Conservation (phyloP, 1,284 basidiomycete species). For the Puccinia polysora region DNA sequence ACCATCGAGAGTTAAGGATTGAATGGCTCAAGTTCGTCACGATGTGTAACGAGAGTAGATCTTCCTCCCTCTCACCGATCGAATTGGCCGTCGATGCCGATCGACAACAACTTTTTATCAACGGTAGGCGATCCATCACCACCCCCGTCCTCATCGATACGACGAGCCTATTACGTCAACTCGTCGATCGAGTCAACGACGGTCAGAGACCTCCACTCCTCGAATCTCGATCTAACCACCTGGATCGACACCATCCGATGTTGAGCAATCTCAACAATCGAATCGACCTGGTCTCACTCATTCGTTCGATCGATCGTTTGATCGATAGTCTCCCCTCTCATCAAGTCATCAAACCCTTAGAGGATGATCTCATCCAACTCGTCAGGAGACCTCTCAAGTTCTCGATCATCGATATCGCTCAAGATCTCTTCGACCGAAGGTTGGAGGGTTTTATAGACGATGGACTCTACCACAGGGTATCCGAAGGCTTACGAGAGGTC, state of each 20-base stretch:
- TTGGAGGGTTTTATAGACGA: slow-evolving; percentile 31
- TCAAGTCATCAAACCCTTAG: slow-evolving; percentile 22
- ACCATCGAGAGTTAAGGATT: slow-evolving; percentile 50
- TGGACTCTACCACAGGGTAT: background rate
- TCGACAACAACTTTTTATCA: slow-evolving; percentile 30
- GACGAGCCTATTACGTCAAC: slow-evolving; percentile 19
- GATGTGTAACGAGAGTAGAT: slow-evolving; percentile 39
- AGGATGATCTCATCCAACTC: slow-evolving; percentile 34
- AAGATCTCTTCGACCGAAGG: slow-evolving; percentile 32
- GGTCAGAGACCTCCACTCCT: slow-evolving; percentile 6
- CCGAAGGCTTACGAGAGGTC: background rate
- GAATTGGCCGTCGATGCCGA: slow-evolving; percentile 39
- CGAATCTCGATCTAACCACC: slow-evolving; percentile 12
- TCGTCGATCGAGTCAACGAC: slow-evolving; percentile 1
- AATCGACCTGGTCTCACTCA: slow-evolving; percentile 15
- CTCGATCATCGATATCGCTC: slow-evolving; percentile 15
- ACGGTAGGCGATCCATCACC: slow-evolving; percentile 42
- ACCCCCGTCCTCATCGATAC: slow-evolving; percentile 39
- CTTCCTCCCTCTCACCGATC: slow-evolving; percentile 35
- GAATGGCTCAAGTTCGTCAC: slow-evolving; percentile 43
- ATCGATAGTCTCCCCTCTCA: slow-evolving; percentile 1
- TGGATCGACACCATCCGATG: slow-evolving; percentile 24
- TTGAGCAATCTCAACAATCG: slow-evolving; percentile 34
- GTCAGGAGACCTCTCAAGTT: slow-evolving; percentile 25
- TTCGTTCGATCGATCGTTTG: slow-evolving; percentile 13